Conservation (phyloP, 2,329 filamentous ascomycete species). For the Gaeumannomyces tritici region DNA sequence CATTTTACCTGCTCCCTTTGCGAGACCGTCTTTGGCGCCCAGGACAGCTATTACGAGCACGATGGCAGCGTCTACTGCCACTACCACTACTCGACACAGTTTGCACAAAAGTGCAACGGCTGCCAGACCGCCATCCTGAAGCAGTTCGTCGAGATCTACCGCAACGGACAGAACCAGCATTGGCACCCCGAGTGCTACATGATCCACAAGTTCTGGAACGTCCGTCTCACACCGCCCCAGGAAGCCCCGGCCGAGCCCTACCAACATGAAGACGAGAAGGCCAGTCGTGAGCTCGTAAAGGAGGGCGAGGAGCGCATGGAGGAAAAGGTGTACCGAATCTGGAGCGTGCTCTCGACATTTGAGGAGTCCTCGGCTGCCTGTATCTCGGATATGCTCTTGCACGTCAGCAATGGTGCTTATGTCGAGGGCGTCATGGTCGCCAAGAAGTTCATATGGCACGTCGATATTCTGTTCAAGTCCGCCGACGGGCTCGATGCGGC, state of each 20-base stretch:
- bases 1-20: conserved; percentile 98
- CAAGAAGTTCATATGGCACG: conserved; percentile 91
- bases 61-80: conserved; percentile 95
- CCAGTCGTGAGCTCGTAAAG: conserved; percentile 66
- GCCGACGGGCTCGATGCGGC: conserved; percentile 75
- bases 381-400: conserved; percentile 97
- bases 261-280: conserved; percentile 31
- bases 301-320: conserved; percentile 90
- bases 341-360: conserved; percentile 94
- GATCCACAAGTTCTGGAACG: conserved; percentile 99
- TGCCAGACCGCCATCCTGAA: conserved; percentile 96
- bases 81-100: conserved; percentile 96
- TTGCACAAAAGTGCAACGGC: conserved; percentile 91
- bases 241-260: conserved; percentile 25
- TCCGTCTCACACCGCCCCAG: conserved; percentile 62
- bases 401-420: conserved; percentile 96
- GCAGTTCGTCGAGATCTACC: conserved; percentile 97
- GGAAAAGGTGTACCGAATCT: conserved; percentile 95
- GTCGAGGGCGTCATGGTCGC: conserved; percentile 90
- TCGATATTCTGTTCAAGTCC: conserved; percentile 83
- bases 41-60: conserved; percentile 98
- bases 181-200: conserved; percentile 99
- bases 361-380: conserved; percentile 96
- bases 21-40: conserved; percentile 93
- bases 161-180: conserved; percentile 95